A percentile compares a stretch with the other conserved stretches of the same genome.
phyloP scores from a whole-genome alignment of 2,329 filamentous ascomycete genomes.

The Colletotrichum trifolii region DNA sequence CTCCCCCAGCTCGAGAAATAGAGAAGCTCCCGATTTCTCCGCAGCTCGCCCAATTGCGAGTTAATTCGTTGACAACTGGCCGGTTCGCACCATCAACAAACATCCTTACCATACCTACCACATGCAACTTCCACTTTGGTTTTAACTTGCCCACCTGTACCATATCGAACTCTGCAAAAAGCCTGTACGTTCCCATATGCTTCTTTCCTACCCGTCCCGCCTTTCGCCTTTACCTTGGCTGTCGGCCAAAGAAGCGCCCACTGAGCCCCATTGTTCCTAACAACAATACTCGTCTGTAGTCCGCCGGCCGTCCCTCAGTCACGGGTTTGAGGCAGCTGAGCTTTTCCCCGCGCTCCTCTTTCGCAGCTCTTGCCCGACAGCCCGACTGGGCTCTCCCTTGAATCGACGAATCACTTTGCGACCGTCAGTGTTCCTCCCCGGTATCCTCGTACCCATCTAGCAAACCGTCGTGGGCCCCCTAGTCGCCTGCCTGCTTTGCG shows the following conservation, averaged over 20 bases:
- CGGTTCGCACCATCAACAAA: background rate
- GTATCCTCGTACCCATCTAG: constrained; percentile 11
- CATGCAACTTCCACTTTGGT: too few species aligned
- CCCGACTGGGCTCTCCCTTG: constrained; percentile 32
- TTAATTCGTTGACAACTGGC: constrained; percentile 10
- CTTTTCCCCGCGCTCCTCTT: constrained; percentile 26
- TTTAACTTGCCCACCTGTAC: constrained; percentile 14
- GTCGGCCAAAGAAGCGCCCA: constrained; percentile 18
- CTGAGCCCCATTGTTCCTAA: constrained; percentile 33
- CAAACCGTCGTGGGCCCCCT: constrained; percentile 35
- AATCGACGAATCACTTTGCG: constrained; percentile 34
- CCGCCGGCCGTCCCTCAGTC: constrained; percentile 11
- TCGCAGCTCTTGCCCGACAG: constrained; percentile 16
- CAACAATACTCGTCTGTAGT: constrained; percentile 27
- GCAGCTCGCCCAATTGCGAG: constrained; percentile 11
- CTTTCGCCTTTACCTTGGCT: background rate
- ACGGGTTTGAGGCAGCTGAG: constrained; percentile 9
- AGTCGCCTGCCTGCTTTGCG: constrained; percentile 6
- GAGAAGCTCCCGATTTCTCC: constrained; percentile 28
- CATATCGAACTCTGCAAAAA: constrained; percentile 9
- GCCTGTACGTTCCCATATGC: constrained; percentile 15
- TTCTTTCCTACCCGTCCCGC: constrained; percentile 1
- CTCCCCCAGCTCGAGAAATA: constrained; percentile 14
- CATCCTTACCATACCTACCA: too few species aligned
- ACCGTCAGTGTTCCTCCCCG: constrained; percentile 23